Conservation (phyloP, 116 monocot genomes). For the Papilionanthe hybrid region DNA sequence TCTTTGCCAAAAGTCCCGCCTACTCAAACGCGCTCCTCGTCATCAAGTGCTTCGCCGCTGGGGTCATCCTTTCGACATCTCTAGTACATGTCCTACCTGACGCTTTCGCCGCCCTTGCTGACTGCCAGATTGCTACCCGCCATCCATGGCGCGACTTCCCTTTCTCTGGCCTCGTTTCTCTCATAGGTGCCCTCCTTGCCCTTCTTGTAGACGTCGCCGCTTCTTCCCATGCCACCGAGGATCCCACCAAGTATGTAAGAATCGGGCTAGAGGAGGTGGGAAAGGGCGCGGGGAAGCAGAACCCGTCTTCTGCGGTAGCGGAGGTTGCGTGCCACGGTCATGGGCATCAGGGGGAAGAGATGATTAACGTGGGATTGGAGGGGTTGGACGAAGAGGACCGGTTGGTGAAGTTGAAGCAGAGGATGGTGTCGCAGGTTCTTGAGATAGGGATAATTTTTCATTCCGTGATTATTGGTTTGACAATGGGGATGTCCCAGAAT, state of each 20-base stretch:
- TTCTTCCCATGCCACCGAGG: conserved; percentile 41
- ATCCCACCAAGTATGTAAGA: conserved; percentile 18
- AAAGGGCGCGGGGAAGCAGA: not conserved
- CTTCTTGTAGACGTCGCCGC: conserved; percentile 83
- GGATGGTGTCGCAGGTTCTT: conserved; percentile 87
- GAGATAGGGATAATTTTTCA: conserved; percentile 97
- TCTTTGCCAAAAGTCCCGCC: conserved; percentile 41
- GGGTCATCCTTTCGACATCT: conserved; percentile 88
- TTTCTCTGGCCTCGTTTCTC: conserved; percentile 73
- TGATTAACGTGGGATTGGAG: conserved; percentile 4
- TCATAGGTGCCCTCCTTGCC: conserved; percentile 75
- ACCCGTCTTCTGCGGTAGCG: not conserved
- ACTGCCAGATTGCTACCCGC: conserved; percentile 62
- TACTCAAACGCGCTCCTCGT: conserved; percentile 56
- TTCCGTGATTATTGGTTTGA: conserved; percentile 87
- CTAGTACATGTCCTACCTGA: conserved; percentile 97
- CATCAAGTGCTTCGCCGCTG: conserved; percentile 95
- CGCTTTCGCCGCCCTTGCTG: conserved; percentile 74
- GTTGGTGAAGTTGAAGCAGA: conserved; percentile 76
- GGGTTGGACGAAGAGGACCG: conserved; percentile 52
- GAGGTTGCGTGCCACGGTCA: conserved; percentile 18
- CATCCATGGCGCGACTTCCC: conserved; percentile 88
- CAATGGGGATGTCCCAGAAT: conserved; percentile 97
- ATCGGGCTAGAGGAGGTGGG: conserved; percentile 26
- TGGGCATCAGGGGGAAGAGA: conserved; percentile 2